Base-by-base conservation (phyloP, 139 green algal genomes). In the Pleodorina starrii region DNA sequence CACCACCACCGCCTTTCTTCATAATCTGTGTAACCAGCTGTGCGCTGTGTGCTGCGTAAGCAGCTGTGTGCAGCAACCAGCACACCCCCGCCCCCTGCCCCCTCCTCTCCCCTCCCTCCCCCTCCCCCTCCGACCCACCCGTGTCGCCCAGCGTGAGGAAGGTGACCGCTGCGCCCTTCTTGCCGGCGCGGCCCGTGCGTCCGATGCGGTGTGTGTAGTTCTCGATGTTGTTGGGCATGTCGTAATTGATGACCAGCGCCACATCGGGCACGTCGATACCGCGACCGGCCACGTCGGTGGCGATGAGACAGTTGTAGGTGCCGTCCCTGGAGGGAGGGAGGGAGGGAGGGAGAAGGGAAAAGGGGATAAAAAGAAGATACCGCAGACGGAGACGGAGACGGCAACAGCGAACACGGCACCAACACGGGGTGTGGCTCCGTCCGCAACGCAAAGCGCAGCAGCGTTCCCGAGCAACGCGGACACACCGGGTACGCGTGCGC, bases 201-300 rank as follows among this genome's bases (percentile, higher is more conserved):
- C 97, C 97, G 81, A 99, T 99, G 87, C 94, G 91, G 77, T 99
- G 98, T 21, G 98, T 99, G 96, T 99, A 99, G 36, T 94, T 89
- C 89, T 99, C 98, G 40, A 99, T 98, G 84, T 92, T 97, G 90
- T 93, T 89, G 12, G 98, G 95, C 97, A 99, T 99, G 94, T 99
- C 97, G 94, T 99, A 99, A 92, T 99, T 99, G 80, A 99, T 89
- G 14, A 99, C 98, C 54, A 97, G 87, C n/a, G 95, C 95, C 50
- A 99, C 97, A 84, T 97, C 93, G 48, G 95, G 91, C 38, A 99
- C 97, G 88, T 99, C 98, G 77, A 99, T 99, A 87, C 98, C 98
- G 72, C 98, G 96, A 19, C 98, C 98, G 10, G 98, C 98, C 63
- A 99, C 98, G 83, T 99, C 97, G 0, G 98, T 99, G 35, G 98